These are phyloP conservation scores for Botryobasidium botryosum DNA, from an alignment of 768 basidiomycete species.

Conservation along the genomic window DNA sequence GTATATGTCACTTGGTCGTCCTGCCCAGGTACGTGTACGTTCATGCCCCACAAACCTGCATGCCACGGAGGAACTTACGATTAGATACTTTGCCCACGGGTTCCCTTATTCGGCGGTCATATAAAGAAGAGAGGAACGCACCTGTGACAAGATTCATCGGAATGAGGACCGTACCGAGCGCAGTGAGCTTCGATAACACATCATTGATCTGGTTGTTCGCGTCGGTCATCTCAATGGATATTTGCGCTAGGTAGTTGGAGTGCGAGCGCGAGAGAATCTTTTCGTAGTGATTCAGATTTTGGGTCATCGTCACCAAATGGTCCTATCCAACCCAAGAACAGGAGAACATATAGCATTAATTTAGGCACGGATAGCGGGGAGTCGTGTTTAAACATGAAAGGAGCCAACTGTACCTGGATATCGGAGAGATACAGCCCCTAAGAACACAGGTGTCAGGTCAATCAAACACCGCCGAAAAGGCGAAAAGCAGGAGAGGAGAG, in stretches of 20 bases:
- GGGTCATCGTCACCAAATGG: conserved; percentile 99
- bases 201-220: conserved; percentile 99
- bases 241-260: conserved; percentile 98
- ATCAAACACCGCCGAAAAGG: neutral
- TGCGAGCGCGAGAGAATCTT: conserved; percentile 98
- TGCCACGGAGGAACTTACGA: neutral
- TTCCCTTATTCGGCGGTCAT: neutral
- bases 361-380: neutral
- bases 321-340: too few relatives aligned
- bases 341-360: too few relatives aligned
- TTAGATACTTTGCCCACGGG: conserved; percentile 12
- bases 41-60: conserved; percentile 91
- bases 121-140: too few relatives aligned
- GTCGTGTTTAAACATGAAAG: neutral
- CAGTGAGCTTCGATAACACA: conserved; percentile 90
- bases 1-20: conserved; percentile 27
- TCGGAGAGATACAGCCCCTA: conserved; percentile 90
- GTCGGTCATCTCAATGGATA: conserved; percentile 99
- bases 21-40: conserved; percentile 90
- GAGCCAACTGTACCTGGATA: conserved; percentile 44
- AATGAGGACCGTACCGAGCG: conserved; percentile 91
- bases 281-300: conserved; percentile 98
- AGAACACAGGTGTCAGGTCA: conserved; percentile 1
- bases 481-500: neutral
- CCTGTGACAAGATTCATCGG: conserved; percentile 96